Percentiles rank a stretch among this genome's conserved stretches.
These are phyloP conservation scores for Paramecium primaurelia DNA, from an alignment of 73 alveolate species.

Conservation along the genomic window DNA sequence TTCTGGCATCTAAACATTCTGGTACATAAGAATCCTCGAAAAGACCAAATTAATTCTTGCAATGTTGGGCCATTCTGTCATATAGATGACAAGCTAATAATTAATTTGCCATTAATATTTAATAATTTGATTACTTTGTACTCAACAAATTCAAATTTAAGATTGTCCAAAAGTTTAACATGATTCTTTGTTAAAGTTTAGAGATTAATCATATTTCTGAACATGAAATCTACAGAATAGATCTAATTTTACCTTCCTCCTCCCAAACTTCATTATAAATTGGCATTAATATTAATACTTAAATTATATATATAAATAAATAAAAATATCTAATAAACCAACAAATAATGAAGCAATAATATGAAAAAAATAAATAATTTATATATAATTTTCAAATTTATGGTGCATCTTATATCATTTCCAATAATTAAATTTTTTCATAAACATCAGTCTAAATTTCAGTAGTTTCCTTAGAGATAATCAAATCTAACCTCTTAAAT, in stretches of 20 bases:
- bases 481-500: background rate
- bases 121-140: background rate
- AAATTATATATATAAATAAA: too few relatives aligned
- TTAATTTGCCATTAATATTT: background rate
- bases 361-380: background rate
- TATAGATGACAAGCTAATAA: conserved; percentile 53
- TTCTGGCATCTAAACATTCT: conserved; percentile 56
- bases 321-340: background rate
- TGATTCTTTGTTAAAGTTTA: conserved; percentile 51
- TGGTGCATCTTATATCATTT: background rate
- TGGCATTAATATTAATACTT: background rate
- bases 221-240: background rate
- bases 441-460: background rate
- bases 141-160: conserved; percentile 59
- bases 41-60: conserved; percentile 60
- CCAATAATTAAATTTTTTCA: background rate
- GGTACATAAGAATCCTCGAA: conserved; percentile 53
- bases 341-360: too few relatives aligned
- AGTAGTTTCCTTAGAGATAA: background rate
- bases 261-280: conserved; percentile 20
- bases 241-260: background rate
- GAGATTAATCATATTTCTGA: conserved; percentile 44
- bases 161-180: conserved; percentile 17
- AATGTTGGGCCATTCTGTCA: conserved; percentile 57
- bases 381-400: background rate